These are phyloP conservation scores for Jacaranda copaia DNA, from an alignment of 257 asterid species.

Conservation along the genomic window DNA sequence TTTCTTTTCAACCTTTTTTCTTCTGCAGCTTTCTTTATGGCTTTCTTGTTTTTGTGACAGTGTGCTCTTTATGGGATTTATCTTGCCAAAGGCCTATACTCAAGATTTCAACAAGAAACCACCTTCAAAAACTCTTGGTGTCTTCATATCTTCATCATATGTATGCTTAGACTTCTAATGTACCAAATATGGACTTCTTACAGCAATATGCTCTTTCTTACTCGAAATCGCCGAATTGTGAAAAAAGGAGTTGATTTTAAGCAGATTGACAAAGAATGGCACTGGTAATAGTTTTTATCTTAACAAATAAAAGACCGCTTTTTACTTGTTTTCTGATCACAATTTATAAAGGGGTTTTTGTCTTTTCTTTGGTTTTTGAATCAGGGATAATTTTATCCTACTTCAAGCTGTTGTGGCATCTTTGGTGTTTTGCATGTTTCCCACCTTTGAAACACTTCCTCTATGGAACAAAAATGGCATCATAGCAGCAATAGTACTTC, in stretches of 20 bases:
- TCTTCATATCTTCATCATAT: constrained; percentile 64
- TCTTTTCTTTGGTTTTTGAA: background rate
- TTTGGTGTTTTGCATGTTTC: constrained; percentile 50
- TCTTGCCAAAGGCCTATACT: constrained; percentile 60
- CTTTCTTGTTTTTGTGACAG: constrained; percentile 46
- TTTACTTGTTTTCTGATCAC: background rate
- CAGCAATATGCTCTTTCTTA: constrained; percentile 73
- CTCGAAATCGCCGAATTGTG: constrained; percentile 68
- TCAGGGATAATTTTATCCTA: constrained; percentile 87
- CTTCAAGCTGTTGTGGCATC: constrained; percentile 74
- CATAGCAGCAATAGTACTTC: constrained; percentile 55
- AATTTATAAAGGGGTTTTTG: no score
- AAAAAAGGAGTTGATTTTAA: constrained; percentile 74
- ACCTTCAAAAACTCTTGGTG: constrained; percentile 52
- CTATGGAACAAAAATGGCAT: constrained; percentile 67
- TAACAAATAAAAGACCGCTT: no score
- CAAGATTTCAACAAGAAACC: constrained; percentile 52
- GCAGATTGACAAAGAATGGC: constrained; percentile 90
- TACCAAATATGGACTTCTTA: constrained; percentile 66
- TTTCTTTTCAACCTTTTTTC: background rate
- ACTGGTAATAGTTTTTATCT: background rate
- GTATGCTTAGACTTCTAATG: constrained; percentile 54
- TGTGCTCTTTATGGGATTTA: constrained; percentile 61
- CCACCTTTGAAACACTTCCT: constrained; percentile 47
- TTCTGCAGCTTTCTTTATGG: no score